A percentile compares a stretch with the other conserved stretches of the same genome.
These are phyloP conservation scores for Amaranthus palmeri DNA, from an alignment of 148 eudicot species.

Conservation along the genomic window DNA sequence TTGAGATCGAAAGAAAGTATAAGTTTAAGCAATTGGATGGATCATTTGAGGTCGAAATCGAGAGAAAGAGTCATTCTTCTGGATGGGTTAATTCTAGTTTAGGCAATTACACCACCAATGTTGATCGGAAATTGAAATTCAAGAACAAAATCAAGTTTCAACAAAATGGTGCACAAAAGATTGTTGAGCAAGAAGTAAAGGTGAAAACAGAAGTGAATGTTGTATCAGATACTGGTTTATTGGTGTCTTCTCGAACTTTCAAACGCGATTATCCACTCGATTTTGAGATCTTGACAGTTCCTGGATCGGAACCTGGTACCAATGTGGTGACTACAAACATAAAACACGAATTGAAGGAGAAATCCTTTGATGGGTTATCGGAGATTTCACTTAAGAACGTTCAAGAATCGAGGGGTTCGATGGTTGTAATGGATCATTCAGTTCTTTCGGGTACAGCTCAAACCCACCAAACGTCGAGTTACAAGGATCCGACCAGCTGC, in stretches of 20 bases:
- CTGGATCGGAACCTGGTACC: constrained; percentile 33
- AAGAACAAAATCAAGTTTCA: constrained; percentile 45
- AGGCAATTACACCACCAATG: constrained; percentile 57
- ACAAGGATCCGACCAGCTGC: constrained; percentile 38
- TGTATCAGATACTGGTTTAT: constrained; percentile 27
- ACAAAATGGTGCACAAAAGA: constrained; percentile 43
- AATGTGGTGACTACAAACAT: constrained; percentile 50
- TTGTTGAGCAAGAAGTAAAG: constrained; percentile 46
- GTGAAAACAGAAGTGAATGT: constrained; percentile 33
- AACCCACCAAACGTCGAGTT: constrained; percentile 42
- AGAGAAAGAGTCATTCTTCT: constrained; percentile 39
- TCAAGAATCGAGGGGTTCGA: constrained; percentile 60
- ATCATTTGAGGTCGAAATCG: constrained; percentile 37
- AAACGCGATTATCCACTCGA: constrained; percentile 48
- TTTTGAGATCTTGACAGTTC: constrained; percentile 30
- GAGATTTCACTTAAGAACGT: constrained; percentile 28
- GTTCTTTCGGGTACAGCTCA: constrained; percentile 60
- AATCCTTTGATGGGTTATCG: constrained; percentile 17
- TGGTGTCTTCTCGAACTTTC: constrained; percentile 17
- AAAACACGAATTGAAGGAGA: constrained; percentile 41
- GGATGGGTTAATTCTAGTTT: constrained; percentile 66
- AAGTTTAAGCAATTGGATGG: constrained; percentile 53
- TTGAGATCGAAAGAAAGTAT: constrained; percentile 26
- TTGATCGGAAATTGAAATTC: constrained; percentile 36
- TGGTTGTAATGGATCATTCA: constrained; percentile 52